Percentiles rank a stretch among this genome's conserved stretches.
phyloP scores from a whole-genome alignment of 176 grass and related monocot species.

The Eleusine indica region DNA sequence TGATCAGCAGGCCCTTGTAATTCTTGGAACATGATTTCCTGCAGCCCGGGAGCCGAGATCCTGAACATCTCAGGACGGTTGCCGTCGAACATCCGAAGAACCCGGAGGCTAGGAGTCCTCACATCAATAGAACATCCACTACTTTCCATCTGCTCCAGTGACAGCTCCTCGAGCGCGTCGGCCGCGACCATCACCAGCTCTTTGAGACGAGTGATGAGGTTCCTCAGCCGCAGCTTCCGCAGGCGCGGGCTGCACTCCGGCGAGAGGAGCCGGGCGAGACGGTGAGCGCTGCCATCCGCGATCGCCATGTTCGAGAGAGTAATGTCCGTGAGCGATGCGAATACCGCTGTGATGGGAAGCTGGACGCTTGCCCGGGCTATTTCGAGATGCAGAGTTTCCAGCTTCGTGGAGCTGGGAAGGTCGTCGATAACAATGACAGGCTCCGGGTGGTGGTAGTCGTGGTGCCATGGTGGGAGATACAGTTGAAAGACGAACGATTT shows the following conservation, averaged over 20 bases:
- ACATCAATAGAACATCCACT: neutral
- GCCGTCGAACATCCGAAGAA: neutral
- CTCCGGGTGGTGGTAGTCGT: too few species aligned
- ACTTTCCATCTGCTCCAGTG: neutral
- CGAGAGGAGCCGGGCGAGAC: neutral
- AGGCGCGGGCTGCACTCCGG: conserved; percentile 3
- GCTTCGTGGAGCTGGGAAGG: neutral
- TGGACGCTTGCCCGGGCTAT: neutral
- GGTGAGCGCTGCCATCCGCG: neutral
- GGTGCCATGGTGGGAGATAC: too few species aligned
- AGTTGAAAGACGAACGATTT: neutral
- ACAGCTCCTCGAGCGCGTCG: neutral
- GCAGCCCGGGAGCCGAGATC: neutral
- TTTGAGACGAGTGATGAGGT: too few species aligned
- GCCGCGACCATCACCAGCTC: neutral
- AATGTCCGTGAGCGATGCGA: neutral
- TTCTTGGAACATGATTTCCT: neutral
- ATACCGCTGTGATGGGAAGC: neutral
- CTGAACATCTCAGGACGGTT: rapidly evolving
- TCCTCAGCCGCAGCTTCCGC: neutral
- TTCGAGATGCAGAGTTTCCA: neutral
- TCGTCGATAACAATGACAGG: too few species aligned
- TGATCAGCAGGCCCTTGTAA: too few species aligned
- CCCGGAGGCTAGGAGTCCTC: neutral
- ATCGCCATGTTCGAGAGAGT: neutral